Conservation (phyloP, 371 early-diverging fungal species). For the Actinomortierella ambigua region DNA sequence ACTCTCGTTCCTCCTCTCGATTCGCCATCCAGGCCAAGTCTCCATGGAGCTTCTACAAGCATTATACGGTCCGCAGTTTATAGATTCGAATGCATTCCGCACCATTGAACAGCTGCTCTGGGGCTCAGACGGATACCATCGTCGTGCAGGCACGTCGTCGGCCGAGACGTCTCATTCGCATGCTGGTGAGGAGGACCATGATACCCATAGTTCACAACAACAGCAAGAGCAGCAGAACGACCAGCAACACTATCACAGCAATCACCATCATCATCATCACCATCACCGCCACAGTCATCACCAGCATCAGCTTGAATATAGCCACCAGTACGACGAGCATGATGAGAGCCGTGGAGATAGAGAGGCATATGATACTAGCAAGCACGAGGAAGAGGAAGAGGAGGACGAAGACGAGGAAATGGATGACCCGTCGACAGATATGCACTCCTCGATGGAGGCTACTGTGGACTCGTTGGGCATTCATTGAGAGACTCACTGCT, state of each 20-base stretch:
- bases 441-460: neutral
- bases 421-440: neutral
- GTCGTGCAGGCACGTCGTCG: neutral
- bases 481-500: no score
- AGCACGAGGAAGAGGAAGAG: neutral
- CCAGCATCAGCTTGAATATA: slow-evolving; percentile 1
- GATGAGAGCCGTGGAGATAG: neutral
- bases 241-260: neutral
- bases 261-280: neutral
- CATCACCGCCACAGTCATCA: slow-evolving; percentile 1
- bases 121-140: slow-evolving; percentile 11
- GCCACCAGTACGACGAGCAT: neutral
- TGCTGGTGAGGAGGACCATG: no score
- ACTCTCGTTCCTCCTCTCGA: slow-evolving; percentile 37
- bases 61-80: slow-evolving; percentile 42
- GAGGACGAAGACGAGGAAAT: neutral
- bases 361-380: neutral
- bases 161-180: no score
- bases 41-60: slow-evolving; percentile 35
- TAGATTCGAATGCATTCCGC: slow-evolving; percentile 28
- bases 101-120: slow-evolving; percentile 39
- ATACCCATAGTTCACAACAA: neutral
- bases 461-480: no score
- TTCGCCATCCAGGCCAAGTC: slow-evolving; percentile 42
- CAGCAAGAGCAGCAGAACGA: slow-evolving; percentile 5